These are phyloP conservation scores for Naganishia friedmannii DNA, from an alignment of 768 basidiomycete genomes.

Conservation along the genomic window DNA sequence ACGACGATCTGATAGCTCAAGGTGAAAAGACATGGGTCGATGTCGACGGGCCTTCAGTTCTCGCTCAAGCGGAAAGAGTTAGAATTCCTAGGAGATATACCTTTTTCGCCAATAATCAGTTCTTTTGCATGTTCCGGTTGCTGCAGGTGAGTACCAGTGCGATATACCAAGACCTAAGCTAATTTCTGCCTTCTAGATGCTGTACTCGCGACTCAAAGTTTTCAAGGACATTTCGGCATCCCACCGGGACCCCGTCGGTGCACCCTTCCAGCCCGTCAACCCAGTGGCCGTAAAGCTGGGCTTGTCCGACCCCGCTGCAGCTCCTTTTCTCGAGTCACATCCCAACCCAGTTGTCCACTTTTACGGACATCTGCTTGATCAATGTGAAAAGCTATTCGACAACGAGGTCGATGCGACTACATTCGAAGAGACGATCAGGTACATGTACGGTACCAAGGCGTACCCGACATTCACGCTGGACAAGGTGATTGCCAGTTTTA, in stretches of 20 bases:
- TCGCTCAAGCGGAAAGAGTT: slow-evolving; percentile 36
- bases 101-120: slow-evolving; percentile 88
- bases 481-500: slow-evolving; percentile 78
- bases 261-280: slow-evolving; percentile 57
- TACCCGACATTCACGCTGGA: slow-evolving; percentile 91
- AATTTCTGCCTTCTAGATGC: slow-evolving; percentile 58
- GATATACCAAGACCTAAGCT: slow-evolving; percentile 1
- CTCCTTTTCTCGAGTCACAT: slow-evolving; percentile 44
- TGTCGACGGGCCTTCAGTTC: slow-evolving; percentile 38
- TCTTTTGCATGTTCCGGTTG: slow-evolving; percentile 82
- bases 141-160: slow-evolving; percentile 66
- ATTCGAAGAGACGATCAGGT: slow-evolving; percentile 93
- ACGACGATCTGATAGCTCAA: slow-evolving; percentile 37
- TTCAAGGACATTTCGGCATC: slow-evolving; percentile 75
- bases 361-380: slow-evolving; percentile 82
- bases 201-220: slow-evolving; percentile 79
- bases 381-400: slow-evolving; percentile 90
- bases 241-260: slow-evolving; percentile 58
- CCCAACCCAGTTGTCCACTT: slow-evolving; percentile 63
- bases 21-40: slow-evolving; percentile 52
- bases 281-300: slow-evolving; percentile 78
- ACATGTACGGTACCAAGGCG: slow-evolving; percentile 65
- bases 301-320: slow-evolving; percentile 63
- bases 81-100: slow-evolving; percentile 42
- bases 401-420: slow-evolving; percentile 84